Conservation (phyloP, 768 basidiomycete species). For the Strobilomyces echinocephalus region DNA sequence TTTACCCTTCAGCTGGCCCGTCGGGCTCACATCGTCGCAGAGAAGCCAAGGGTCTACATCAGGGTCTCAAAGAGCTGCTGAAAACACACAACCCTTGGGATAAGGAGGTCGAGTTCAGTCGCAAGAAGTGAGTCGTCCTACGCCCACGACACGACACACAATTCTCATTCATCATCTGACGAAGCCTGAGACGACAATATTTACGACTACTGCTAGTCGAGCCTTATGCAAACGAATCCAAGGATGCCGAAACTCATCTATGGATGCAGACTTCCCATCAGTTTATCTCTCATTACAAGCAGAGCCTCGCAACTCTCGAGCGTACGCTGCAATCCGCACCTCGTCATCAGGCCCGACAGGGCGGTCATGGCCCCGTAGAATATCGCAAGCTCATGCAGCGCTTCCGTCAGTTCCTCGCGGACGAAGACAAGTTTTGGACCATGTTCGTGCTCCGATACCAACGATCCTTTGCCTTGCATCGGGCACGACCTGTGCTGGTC, state of each 20-base stretch:
- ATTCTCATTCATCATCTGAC: slow-evolving; percentile 4
- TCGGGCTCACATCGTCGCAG: slow-evolving; percentile 35
- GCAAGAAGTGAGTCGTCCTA: slow-evolving; percentile 65
- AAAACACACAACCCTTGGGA: slow-evolving; percentile 76
- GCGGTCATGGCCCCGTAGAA: slow-evolving; percentile 65
- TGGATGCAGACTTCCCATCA: slow-evolving; percentile 93
- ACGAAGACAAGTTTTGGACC: slow-evolving; percentile 91
- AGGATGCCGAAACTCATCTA: slow-evolving; percentile 76
- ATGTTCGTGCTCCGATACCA: slow-evolving; percentile 72
- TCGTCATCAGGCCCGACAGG: slow-evolving; percentile 34
- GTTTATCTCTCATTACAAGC: slow-evolving; percentile 80
- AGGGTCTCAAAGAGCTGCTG: slow-evolving; percentile 69
- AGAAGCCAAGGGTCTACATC: slow-evolving; percentile 74
- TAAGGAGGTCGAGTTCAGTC: slow-evolving; percentile 78
- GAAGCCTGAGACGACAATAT: slow-evolving; percentile 67
- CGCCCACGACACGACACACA: slow-evolving; percentile 1
- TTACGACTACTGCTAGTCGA: slow-evolving; percentile 64
- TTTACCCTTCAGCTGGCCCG: background rate
- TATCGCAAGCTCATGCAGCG: slow-evolving; percentile 80
- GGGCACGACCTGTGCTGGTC: slow-evolving; percentile 54
- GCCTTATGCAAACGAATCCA: slow-evolving; percentile 67
- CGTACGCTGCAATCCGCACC: slow-evolving; percentile 43
- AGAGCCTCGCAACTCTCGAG: slow-evolving; percentile 65
- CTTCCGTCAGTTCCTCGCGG: slow-evolving; percentile 84
- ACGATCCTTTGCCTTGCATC: slow-evolving; percentile 63